Evolutionary conservation across 805 yeast species (phyloP).

Genomic region (Myxozyma geophila): DNA sequence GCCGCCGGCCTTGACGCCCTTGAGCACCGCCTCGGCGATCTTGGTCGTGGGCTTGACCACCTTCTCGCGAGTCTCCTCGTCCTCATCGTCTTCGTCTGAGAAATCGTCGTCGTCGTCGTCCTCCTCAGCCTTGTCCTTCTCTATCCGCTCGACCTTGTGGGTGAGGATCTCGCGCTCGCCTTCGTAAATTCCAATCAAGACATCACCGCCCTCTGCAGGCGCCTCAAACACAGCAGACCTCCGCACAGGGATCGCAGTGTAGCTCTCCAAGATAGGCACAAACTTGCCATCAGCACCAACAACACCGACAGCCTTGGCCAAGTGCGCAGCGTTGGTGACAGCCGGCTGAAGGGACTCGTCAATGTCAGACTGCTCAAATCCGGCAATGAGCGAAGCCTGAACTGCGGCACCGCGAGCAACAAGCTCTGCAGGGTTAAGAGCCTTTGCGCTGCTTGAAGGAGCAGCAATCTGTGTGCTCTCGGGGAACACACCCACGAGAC

Average conservation of each 20-base stretch:
- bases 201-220: conserved; percentile 62
- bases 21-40: conserved; percentile 77
- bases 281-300: conserved; percentile 67
- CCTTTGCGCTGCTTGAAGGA: conserved; percentile 74
- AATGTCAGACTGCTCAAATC: conserved; percentile 67
- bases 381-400: conserved; percentile 84
- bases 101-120: conserved; percentile 52
- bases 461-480: conserved; percentile 75
- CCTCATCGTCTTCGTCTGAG: conserved; percentile 56
- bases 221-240: conserved; percentile 68
- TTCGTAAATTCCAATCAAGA: conserved; percentile 75
- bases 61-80: conserved; percentile 85
- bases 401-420: conserved; percentile 94
- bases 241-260: conserved; percentile 90
- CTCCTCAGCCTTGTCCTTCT: conserved; percentile 59
- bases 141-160: conserved; percentile 69
- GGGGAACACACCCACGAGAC: conserved; percentile 77
- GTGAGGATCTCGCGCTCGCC: conserved; percentile 84
- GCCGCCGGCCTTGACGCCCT: conserved; percentile 66
- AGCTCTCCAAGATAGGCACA: conserved; percentile 72
- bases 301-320: conserved; percentile 82
- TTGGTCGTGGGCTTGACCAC: conserved; percentile 70
- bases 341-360: conserved; percentile 78
- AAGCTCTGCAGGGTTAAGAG: conserved; percentile 85
- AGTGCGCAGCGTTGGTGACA: conserved; percentile 85